Conservation (phyloP, 2,329 filamentous ascomycete species). For the Colletotrichum gigasporum region DNA sequence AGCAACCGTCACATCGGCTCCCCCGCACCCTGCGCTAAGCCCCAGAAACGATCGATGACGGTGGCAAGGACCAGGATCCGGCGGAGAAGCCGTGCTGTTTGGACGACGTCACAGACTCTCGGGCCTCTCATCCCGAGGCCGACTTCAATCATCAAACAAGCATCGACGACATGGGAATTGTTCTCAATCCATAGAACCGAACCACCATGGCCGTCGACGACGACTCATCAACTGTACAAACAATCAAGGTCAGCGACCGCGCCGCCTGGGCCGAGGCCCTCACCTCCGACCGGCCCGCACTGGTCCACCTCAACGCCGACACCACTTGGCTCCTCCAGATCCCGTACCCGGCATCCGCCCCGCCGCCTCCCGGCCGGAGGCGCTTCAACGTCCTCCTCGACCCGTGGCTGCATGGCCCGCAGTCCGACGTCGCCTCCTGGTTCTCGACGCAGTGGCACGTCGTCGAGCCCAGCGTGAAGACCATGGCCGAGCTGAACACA, state of each 20-base stretch:
- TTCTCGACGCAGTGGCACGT: slow-evolving; percentile 74
- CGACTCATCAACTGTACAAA: not conserved
- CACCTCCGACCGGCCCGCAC: slow-evolving; percentile 46
- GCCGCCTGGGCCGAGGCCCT: slow-evolving; percentile 15
- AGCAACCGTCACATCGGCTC: no score
- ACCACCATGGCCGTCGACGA: not conserved
- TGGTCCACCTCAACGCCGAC: slow-evolving; percentile 74
- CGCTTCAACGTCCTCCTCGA: slow-evolving; percentile 74
- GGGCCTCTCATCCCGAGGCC: not conserved
- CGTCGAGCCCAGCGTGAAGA: slow-evolving; percentile 61
- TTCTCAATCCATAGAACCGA: not conserved
- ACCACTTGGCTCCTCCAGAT: slow-evolving; percentile 75
- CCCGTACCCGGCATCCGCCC: slow-evolving; percentile 58
- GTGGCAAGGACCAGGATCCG: not conserved
- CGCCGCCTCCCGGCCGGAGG: slow-evolving; percentile 52
- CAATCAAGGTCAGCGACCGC: slow-evolving; percentile 17
- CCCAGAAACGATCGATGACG: not conserved
- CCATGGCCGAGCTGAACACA: slow-evolving; percentile 63
- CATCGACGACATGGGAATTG: not conserved
- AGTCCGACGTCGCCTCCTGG: slow-evolving; percentile 71
- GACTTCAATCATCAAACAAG: not conserved
- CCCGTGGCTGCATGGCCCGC: slow-evolving; percentile 70
- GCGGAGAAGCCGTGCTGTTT: not conserved
- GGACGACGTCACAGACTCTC: slow-evolving; percentile 16
- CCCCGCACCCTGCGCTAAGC: not conserved